phyloP scores from a whole-genome alignment of 345 rosid genomes.

The Citrus inodora region DNA sequence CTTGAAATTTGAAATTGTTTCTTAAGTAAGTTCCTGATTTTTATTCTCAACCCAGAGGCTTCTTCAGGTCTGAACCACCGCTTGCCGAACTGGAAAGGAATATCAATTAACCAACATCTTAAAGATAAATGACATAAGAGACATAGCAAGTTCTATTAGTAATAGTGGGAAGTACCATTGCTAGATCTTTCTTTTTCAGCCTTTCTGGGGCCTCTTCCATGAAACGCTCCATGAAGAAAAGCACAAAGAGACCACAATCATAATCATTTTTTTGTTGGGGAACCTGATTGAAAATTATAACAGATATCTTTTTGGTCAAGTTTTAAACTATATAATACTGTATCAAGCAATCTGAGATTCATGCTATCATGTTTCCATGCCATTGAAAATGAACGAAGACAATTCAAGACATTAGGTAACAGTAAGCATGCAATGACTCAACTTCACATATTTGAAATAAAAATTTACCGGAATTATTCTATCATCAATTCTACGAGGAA shows the following conservation, averaged over 20 bases:
- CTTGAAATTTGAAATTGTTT: conserved; percentile 41
- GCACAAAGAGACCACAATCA: conserved; percentile 92
- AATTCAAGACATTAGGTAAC: background rate
- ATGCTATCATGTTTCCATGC: background rate
- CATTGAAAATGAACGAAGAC: background rate
- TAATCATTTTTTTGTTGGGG: conserved; percentile 93
- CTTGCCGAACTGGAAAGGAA: conserved; percentile 64
- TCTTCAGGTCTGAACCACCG: conserved; percentile 84
- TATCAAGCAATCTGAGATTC: background rate
- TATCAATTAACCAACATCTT: background rate
- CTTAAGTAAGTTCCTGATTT: conserved; percentile 52
- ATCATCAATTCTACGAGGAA: conserved; percentile 53
- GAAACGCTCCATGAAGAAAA: conserved; percentile 82
- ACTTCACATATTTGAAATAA: background rate
- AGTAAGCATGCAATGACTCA: background rate
- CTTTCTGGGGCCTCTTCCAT: conserved; percentile 81
- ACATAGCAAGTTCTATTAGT: background rate
- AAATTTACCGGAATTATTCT: conserved; percentile 45
- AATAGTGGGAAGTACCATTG: conserved; percentile 48
- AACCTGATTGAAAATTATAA: conserved; percentile 45
- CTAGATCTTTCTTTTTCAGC: conserved; percentile 66
- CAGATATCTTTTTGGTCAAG: background rate
- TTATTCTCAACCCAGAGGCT: conserved; percentile 73
- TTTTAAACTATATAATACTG: background rate
- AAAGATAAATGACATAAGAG: background rate